A percentile compares a stretch with the other conserved stretches of the same genome.
Conservation (phyloP, 1,139 yeast species). For the Yamadazyma diddensiae region DNA sequence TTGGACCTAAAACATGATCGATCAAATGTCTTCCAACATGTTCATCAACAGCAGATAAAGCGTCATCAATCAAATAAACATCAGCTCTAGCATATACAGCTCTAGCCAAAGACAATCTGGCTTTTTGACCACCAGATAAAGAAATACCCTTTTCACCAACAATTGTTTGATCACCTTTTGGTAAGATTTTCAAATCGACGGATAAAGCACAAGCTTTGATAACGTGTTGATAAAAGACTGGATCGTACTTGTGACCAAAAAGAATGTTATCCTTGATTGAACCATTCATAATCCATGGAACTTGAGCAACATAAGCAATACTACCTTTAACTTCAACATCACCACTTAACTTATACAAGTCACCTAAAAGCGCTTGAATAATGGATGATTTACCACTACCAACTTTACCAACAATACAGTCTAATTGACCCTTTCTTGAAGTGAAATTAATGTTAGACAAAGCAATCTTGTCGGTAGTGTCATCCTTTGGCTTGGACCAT, state of each 20-base stretch:
- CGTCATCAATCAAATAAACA: constrained; percentile 77
- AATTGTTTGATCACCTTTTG: constrained; percentile 86
- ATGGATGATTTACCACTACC: constrained; percentile 92
- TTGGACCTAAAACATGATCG: constrained; percentile 60
- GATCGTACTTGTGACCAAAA: constrained; percentile 84
- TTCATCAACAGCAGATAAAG: constrained; percentile 88
- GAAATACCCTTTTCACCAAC: constrained; percentile 98
- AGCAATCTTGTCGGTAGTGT: constrained; percentile 62
- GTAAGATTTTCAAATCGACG: constrained; percentile 74
- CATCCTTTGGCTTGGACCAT: constrained; percentile 76
- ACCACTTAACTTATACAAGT: constrained; percentile 77
- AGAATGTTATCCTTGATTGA: constrained; percentile 84
- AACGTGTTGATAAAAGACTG: constrained; percentile 73
- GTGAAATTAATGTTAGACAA: constrained; percentile 64
- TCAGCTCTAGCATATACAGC: constrained; percentile 96
- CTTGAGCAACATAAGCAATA: constrained; percentile 88
- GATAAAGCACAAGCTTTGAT: constrained; percentile 84
- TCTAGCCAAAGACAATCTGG: constrained; percentile 87
- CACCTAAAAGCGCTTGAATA: constrained; percentile 82
- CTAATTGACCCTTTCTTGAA: constrained; percentile 77
- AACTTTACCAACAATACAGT: constrained; percentile 89
- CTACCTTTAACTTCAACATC: constrained; percentile 70
- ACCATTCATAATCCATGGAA: constrained; percentile 94
- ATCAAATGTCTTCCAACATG: constrained; percentile 81
- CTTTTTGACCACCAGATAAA: constrained; percentile 95